These are phyloP conservation scores for Solanum hybrid DNA, from an alignment of 305 asterid species.

Conservation along the genomic window DNA sequence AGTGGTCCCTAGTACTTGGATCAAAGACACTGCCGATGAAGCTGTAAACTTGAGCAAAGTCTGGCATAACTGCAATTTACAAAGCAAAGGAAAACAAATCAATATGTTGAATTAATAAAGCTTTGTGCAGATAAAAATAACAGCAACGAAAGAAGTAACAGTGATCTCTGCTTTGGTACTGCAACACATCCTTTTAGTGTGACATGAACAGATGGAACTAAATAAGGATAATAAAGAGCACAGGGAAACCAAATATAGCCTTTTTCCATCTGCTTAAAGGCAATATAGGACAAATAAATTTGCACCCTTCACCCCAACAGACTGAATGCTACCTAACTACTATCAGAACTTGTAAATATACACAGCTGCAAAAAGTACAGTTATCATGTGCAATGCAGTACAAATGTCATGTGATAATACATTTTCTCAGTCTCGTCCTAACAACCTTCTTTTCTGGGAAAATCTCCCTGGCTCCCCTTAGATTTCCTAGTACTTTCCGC, in stretches of 20 bases:
- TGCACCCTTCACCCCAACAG: not conserved
- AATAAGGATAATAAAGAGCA: not conserved
- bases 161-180: not conserved
- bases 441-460: not conserved
- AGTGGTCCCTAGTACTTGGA: constrained; percentile 55
- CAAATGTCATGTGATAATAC: not conserved
- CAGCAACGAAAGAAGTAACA: not conserved
- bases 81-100: not conserved
- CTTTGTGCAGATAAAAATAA: not conserved
- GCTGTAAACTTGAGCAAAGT: constrained; percentile 72
- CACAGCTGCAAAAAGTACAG: not conserved
- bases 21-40: constrained; percentile 88
- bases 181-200: not conserved
- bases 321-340: not conserved
- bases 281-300: not conserved
- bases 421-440: not conserved
- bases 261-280: not conserved
- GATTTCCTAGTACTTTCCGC: not conserved
- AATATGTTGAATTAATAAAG: not conserved
- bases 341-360: not conserved
- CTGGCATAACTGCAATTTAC: constrained; percentile 55
- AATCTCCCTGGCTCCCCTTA: not conserved
- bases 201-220: not conserved
- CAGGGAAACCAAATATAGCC: not conserved
- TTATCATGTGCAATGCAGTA: not conserved